These are phyloP conservation scores for Cicer yamashitae DNA, from an alignment of 306 rosid genomes.

Conservation along the genomic window DNA sequence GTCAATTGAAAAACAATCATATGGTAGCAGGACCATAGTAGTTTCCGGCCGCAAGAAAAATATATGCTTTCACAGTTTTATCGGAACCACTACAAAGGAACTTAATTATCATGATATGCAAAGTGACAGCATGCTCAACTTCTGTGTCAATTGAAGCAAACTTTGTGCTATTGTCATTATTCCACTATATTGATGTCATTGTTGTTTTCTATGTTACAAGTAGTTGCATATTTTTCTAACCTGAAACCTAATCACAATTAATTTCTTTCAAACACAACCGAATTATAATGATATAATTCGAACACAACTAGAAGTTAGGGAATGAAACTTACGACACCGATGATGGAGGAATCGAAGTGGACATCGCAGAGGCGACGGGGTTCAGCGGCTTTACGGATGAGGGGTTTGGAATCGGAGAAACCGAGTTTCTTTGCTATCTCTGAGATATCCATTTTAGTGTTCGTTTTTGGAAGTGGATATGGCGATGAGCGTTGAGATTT, in stretches of 20 bases:
- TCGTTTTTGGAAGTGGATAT: neutral
- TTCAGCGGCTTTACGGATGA: conserved; percentile 79
- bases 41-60: neutral
- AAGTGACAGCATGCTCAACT: conserved; percentile 20
- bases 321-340: conserved; percentile 65
- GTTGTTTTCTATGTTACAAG: conserved; percentile 18
- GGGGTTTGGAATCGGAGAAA: conserved; percentile 62
- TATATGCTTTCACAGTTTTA: conserved; percentile 6
- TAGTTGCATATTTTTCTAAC: neutral
- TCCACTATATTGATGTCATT: conserved; percentile 18
- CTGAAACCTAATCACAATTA: conserved; percentile 14
- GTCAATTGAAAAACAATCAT: conserved; percentile 34
- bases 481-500: neutral
- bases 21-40: conserved; percentile 18
- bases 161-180: conserved; percentile 11
- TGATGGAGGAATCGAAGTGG: conserved; percentile 77
- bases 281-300: too few species aligned
- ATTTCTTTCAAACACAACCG: conserved; percentile 32
- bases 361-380: conserved; percentile 84
- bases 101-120: conserved; percentile 14
- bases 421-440: conserved; percentile 67
- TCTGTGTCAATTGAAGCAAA: conserved; percentile 38
- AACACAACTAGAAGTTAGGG: neutral
- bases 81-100: neutral
- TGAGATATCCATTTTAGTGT: conserved; percentile 69